Evolutionary conservation across 331 rosid species (phyloP).

Genomic region (Quercus tomentella): DNA sequence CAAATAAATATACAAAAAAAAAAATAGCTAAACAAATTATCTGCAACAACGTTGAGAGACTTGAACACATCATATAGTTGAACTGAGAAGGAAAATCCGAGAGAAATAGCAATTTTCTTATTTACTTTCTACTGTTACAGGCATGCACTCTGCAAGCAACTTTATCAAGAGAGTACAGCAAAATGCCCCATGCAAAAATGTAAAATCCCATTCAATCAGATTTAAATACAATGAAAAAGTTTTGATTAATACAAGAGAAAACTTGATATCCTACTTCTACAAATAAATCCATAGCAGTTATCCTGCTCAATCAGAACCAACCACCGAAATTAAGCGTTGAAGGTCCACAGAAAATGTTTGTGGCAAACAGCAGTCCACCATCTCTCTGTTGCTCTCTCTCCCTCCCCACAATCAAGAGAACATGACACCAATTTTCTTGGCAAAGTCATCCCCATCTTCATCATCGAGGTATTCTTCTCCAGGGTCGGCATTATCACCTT

Average conservation of each 20-base stretch:
- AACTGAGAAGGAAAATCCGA: neutral
- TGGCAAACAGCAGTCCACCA: slow-evolving; percentile 12
- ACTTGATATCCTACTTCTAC: slow-evolving; percentile 44
- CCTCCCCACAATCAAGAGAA: slow-evolving; percentile 35
- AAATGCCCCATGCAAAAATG: slow-evolving; percentile 55
- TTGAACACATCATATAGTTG: too few species aligned
- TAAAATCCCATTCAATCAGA: slow-evolving; percentile 61
- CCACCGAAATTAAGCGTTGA: slow-evolving; percentile 20
- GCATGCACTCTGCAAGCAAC: slow-evolving; percentile 59
- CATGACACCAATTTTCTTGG: slow-evolving; percentile 87
- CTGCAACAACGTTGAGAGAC: neutral
- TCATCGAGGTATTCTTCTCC: slow-evolving; percentile 71
- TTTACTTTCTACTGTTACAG: slow-evolving; percentile 60
- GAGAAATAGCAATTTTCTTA: slow-evolving; percentile 34
- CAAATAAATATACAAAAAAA: too few species aligned
- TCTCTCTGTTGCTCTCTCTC: neutral
- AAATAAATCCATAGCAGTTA: slow-evolving; percentile 44
- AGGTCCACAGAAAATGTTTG: slow-evolving; percentile 26
- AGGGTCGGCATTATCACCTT: slow-evolving; percentile 65
- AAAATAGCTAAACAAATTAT: neutral
- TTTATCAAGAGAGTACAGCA: slow-evolving; percentile 48
- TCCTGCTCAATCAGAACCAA: slow-evolving; percentile 45
- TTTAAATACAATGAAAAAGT: slow-evolving; percentile 39
- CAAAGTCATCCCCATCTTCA: slow-evolving; percentile 89
- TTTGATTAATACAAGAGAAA: slow-evolving; percentile 40